Evolutionary conservation across 1,139 yeast species (phyloP).

Genomic region (Pichia sp.): DNA sequence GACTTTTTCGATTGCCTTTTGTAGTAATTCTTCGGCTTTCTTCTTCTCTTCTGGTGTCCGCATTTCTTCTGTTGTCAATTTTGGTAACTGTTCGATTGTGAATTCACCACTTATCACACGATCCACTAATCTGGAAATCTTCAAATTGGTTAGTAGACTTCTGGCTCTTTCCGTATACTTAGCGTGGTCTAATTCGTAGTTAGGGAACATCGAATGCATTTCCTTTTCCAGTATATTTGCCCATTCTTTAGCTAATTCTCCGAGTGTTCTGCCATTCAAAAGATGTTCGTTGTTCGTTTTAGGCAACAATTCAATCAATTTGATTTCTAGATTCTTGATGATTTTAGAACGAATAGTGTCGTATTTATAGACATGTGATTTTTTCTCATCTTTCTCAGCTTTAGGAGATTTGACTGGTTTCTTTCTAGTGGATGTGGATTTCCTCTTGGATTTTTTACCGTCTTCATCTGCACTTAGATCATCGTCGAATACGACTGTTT

Average conservation of each 20-base stretch:
- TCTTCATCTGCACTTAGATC: slow-evolving; percentile 2
- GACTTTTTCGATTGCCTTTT: slow-evolving; percentile 62
- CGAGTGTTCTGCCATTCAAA: slow-evolving; percentile 27
- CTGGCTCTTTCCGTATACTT: slow-evolving; percentile 55
- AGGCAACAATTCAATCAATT: slow-evolving; percentile 7
- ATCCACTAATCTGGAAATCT: slow-evolving; percentile 48
- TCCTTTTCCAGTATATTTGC: slow-evolving; percentile 44
- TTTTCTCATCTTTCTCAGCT: slow-evolving; percentile 2
- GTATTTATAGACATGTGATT: background rate
- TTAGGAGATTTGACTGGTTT: slow-evolving; percentile 1
- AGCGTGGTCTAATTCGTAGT: slow-evolving; percentile 31
- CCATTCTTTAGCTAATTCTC: slow-evolving; percentile 38
- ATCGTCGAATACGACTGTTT: background rate
- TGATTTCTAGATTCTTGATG: slow-evolving; percentile 6
- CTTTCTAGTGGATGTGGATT: background rate
- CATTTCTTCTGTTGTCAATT: slow-evolving; percentile 60
- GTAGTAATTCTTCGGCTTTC: slow-evolving; percentile 70
- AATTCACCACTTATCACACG: slow-evolving; percentile 48
- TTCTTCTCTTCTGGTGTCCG: slow-evolving; percentile 70
- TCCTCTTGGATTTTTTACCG: background rate
- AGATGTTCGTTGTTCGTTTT: slow-evolving; percentile 11
- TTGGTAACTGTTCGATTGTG: slow-evolving; percentile 50
- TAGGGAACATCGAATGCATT: slow-evolving; percentile 32
- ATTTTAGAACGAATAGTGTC: slow-evolving; percentile 8
- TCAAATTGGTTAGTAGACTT: slow-evolving; percentile 50